These are phyloP conservation scores for Didymella glomerata DNA, from an alignment of 2,329 filamentous ascomycete genomes.

Conservation along the genomic window DNA sequence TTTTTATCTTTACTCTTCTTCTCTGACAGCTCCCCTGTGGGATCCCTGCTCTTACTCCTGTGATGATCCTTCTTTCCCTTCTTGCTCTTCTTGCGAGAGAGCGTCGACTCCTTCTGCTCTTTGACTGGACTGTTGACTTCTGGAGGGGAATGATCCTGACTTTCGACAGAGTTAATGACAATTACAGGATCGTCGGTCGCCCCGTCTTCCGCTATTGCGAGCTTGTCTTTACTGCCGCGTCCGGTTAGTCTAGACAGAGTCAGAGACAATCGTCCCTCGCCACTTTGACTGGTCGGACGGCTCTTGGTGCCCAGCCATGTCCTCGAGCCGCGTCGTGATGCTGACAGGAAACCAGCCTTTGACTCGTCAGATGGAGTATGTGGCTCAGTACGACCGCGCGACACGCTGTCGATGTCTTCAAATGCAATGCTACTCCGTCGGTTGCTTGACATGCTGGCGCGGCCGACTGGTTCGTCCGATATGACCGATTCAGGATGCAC, in stretches of 20 bases:
- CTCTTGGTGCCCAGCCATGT: conserved; percentile 48
- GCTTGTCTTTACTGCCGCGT: conserved; percentile 54
- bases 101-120: conserved; percentile 35
- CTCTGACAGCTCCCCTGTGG: conserved; percentile 38
- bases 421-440: conserved; percentile 53
- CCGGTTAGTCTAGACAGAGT: conserved; percentile 52
- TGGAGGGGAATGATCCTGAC: conserved; percentile 7
- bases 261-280: conserved; percentile 53
- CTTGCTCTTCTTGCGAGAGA: conserved; percentile 43
- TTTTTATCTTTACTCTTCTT: conserved; percentile 43
- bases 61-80: conserved; percentile 47
- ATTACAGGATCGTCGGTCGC: conserved; percentile 41
- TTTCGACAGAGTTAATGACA: conserved; percentile 34
- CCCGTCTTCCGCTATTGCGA: conserved; percentile 35
- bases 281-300: conserved; percentile 54
- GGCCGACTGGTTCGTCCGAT: conserved; percentile 39
- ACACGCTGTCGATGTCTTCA: conserved; percentile 49
- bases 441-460: conserved; percentile 50
- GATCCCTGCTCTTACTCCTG: conserved; percentile 53
- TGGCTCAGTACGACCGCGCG: conserved; percentile 46
- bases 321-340: conserved; percentile 46
- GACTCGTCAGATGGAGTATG: conserved; percentile 57
- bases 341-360: conserved; percentile 42
- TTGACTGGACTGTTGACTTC: conserved; percentile 28
- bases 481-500: conserved; percentile 25